These are phyloP conservation scores for Dryas drummondii DNA, from an alignment of 306 rosid genomes.

Conservation along the genomic window DNA sequence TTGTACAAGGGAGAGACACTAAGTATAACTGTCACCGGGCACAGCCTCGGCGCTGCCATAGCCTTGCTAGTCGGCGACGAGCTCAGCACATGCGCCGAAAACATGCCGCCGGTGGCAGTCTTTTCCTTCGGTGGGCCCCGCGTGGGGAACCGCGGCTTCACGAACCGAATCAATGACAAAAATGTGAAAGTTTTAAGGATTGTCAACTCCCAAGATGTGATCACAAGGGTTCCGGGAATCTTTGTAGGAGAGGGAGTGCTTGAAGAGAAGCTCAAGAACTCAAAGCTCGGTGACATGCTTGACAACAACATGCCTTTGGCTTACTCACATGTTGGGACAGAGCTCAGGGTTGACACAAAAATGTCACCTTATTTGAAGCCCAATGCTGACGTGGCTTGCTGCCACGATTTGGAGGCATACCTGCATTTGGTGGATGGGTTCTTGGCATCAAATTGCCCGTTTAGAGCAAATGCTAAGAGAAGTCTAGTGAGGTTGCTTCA, in stretches of 20 bases:
- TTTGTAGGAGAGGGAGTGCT: constrained; percentile 46
- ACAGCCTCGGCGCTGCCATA: constrained; percentile 81
- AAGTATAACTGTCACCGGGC: constrained; percentile 84
- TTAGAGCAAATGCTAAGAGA: constrained; percentile 79
- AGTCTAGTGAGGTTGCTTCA: constrained; percentile 66
- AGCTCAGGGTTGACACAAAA: constrained; percentile 72
- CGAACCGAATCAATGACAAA: constrained; percentile 31
- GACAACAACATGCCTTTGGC: constrained; percentile 54
- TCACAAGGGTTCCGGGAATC: constrained; percentile 63
- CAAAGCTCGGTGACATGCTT: constrained; percentile 43
- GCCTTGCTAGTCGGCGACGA: constrained; percentile 81
- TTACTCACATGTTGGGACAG: constrained; percentile 78
- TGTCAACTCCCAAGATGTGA: constrained; percentile 84
- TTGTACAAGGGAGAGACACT: constrained; percentile 60
- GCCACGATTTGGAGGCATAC: constrained; percentile 93
- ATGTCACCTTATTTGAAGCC: constrained; percentile 89
- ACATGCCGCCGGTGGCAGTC: constrained; percentile 68
- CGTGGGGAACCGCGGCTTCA: constrained; percentile 68
- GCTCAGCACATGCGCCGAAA: constrained; percentile 35
- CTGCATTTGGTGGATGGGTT: constrained; percentile 91
- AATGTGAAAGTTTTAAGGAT: constrained; percentile 72
- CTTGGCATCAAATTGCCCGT: constrained; percentile 76
- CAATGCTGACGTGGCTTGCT: constrained; percentile 80
- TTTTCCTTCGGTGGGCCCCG: constrained; percentile 93
- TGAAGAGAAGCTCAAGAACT: constrained; percentile 42